These are phyloP conservation scores for Claviceps fusiformis DNA, from an alignment of 2,329 filamentous ascomycete species.

Conservation along the genomic window DNA sequence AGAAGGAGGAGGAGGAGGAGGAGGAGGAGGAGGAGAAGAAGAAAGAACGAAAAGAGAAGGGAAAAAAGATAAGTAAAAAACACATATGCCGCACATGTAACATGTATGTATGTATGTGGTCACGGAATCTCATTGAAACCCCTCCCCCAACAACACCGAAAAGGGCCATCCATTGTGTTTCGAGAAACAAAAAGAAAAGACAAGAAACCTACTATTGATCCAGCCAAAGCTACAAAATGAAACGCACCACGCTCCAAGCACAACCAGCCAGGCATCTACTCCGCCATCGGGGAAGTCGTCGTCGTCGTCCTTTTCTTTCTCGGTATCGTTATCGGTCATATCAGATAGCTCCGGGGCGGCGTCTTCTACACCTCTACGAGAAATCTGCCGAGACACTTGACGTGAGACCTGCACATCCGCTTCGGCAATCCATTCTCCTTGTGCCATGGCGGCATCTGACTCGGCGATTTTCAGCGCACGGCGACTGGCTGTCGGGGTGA, in stretches of 20 bases:
- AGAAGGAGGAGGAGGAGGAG: background rate
- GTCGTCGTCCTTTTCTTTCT: background rate
- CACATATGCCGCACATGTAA: too few relatives aligned
- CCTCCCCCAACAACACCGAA: background rate
- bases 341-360: background rate
- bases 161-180: background rate
- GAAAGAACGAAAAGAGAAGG: too few relatives aligned
- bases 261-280: conserved; percentile 19
- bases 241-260: conserved; percentile 21
- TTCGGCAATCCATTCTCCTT: conserved; percentile 4
- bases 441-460: conserved; percentile 4
- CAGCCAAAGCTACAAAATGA: conserved; percentile 24
- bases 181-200: background rate
- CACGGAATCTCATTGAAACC: too few relatives aligned
- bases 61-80: background rate
- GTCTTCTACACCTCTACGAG: background rate
- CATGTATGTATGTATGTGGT: too few relatives aligned
- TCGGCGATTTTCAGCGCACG: conserved; percentile 3
- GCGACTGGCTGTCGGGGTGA: conserved; percentile 1
- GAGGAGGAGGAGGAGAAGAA: too few relatives aligned
- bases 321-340: background rate
- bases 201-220: conserved; percentile 6
- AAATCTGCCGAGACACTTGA: conserved; percentile 3
- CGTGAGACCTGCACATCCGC: conserved; percentile 2
- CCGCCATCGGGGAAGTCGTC: conserved; percentile 14